Percentiles rank a stretch among this genome's conserved stretches.
phyloP scores from a whole-genome alignment of 495 filamentous ascomycete species.

The Penicillium herquei region DNA sequence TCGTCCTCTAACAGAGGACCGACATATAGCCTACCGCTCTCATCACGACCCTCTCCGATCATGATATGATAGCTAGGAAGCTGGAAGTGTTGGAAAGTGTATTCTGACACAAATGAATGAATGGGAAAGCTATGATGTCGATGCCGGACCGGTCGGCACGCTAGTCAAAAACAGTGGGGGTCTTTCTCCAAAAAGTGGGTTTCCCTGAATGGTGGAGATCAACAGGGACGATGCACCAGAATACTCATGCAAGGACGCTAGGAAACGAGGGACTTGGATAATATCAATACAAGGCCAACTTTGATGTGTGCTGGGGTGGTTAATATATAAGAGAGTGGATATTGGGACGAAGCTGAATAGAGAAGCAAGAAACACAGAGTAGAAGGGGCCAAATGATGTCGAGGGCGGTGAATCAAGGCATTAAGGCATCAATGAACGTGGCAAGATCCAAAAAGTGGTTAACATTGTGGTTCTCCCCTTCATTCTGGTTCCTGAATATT shows the following conservation, averaged over 20 bases:
- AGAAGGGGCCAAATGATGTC: background rate
- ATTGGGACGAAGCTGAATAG: background rate
- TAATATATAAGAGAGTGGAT: background rate
- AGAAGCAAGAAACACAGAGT: background rate
- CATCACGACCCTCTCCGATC: conserved; percentile 36
- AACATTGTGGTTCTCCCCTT: background rate
- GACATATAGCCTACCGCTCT: conserved; percentile 35
- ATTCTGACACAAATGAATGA: conserved; percentile 8
- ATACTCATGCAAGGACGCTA: background rate
- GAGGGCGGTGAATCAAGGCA: background rate
- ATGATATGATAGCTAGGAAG: conserved; percentile 14
- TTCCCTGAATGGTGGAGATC: conserved; percentile 12
- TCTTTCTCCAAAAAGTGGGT: conserved; percentile 16
- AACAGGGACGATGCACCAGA: conserved; percentile 8
- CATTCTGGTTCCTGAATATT: background rate
- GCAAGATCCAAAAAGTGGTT: background rate
- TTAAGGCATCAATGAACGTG: background rate
- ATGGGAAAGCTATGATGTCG: conserved; percentile 26
- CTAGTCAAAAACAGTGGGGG: conserved; percentile 21
- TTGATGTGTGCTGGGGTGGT: background rate
- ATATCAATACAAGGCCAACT: background rate
- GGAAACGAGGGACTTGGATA: background rate
- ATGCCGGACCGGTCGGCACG: conserved; percentile 18
- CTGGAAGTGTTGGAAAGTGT: background rate
- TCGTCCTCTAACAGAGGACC: conserved; percentile 37